Evolutionary conservation across 345 rosid genomes (phyloP).

Genomic region (Citrus inodora): DNA sequence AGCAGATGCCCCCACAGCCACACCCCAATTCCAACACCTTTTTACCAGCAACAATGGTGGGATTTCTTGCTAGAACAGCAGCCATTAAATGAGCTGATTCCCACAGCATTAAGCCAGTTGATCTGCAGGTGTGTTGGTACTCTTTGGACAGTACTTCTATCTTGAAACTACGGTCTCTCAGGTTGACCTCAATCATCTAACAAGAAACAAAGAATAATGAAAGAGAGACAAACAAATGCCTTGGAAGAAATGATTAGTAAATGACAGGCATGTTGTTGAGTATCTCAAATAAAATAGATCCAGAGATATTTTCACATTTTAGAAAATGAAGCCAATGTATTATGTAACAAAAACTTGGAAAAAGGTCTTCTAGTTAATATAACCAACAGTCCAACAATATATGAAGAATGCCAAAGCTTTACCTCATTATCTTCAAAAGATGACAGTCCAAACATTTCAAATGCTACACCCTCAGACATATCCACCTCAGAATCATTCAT

Average conservation of each 20-base stretch:
- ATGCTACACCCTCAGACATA: constrained; percentile 25
- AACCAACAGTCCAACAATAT: background rate
- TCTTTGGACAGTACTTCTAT: constrained; percentile 67
- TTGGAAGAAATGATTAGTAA: background rate
- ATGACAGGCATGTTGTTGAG: background rate
- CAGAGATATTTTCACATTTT: background rate
- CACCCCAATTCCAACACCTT: constrained; percentile 76
- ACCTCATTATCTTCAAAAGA: too few species aligned
- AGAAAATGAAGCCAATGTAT: background rate
- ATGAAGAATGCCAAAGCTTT: background rate
- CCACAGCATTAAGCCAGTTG: constrained; percentile 95
- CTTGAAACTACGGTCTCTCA: constrained; percentile 39
- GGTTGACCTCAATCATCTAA: constrained; percentile 50
- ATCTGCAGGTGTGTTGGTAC: constrained; percentile 85
- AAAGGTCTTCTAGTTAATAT: background rate
- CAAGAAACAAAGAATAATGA: constrained; percentile 1
- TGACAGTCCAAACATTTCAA: background rate
- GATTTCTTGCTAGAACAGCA: constrained; percentile 68
- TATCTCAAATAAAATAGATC: background rate
- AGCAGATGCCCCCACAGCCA: constrained; percentile 85
- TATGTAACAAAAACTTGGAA: background rate
- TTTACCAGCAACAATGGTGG: constrained; percentile 60
- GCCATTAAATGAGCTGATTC: constrained; percentile 89
- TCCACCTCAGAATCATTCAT: constrained; percentile 47
- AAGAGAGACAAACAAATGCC: background rate